Evolutionary conservation across 768 basidiomycete genomes (phyloP), one percentile per base, ranked within the genome.

Genomic region (Lactifluus echinatus): DNA sequence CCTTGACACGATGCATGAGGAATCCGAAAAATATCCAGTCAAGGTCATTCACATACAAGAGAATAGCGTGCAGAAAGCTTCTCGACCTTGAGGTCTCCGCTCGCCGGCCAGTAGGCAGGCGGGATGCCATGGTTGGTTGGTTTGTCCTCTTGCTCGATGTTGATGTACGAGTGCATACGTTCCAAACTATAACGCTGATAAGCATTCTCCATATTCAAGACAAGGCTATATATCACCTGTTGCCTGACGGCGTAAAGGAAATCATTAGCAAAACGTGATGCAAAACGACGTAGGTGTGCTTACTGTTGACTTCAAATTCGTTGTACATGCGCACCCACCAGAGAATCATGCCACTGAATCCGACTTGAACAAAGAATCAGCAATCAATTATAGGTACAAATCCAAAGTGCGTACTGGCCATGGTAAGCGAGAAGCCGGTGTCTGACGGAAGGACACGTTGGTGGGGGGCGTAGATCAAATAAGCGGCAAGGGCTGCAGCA

Each of bases 81-180:
- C 57, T 83, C 76, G 1, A 81, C 76, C 3, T 68, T 63, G n/a
- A 84, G 69, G 12, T 73, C 69, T 1, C 83, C 83, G 26, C 77
- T 78, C 0, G 82, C 72, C 4, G 83, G 83, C 83, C 83, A 85
- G 55, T 81, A 78, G 0, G 83, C 82, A 4, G 83, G 81, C 3
- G 83, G 83, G n/a, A 74, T 66, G 2, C 76, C 76, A 5, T 69
- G 59, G 24, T 68, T 59, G 0, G 71, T 71, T 0, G 74, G 60
- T 51, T 71, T 69, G 0, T 75, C 73, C 64, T 84, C 83, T 57
- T 80, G 79, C 49, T 81, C 80, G 40, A 81, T 79, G 19, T 72
- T 67, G 34, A 83, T 66, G 63, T 82, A 84, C 46, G 77, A 77
- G 45, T 77, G 71, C 43, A 84, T 74, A 42, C 82, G 74, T 64